Percentiles rank a stretch among this genome's conserved stretches.
Conservation (phyloP, 106 monocot genomes). For the Amphibolis antarctica region DNA sequence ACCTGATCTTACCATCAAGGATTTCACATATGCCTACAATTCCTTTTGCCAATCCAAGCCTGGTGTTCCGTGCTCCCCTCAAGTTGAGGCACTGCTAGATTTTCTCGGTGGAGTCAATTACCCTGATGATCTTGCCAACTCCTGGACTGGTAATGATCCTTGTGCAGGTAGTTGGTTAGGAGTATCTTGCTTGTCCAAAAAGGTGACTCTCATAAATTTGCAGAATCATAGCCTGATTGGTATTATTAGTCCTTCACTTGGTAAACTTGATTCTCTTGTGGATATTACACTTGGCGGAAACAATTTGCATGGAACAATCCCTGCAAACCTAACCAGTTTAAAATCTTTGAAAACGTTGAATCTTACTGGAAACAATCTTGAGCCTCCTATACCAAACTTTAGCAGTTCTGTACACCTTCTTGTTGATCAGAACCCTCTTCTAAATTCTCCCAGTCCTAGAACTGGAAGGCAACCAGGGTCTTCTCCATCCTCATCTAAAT, state of each 20-base stretch:
- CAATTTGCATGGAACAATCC: slow-evolving; percentile 50
- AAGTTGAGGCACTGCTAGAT: slow-evolving; percentile 47
- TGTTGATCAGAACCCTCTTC: slow-evolving; percentile 32
- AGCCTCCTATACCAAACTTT: slow-evolving; percentile 55
- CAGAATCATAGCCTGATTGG: slow-evolving; percentile 39
- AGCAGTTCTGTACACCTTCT: slow-evolving; percentile 26
- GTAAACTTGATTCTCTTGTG: slow-evolving; percentile 27
- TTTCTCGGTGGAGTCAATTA: slow-evolving; percentile 49
- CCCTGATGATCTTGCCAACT: slow-evolving; percentile 25
- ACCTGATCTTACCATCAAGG: not conserved
- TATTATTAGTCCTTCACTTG: slow-evolving; percentile 49
- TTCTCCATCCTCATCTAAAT: slow-evolving; percentile 7
- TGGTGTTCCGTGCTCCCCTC: slow-evolving; percentile 35
- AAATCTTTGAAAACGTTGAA: slow-evolving; percentile 36
- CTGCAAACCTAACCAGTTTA: slow-evolving; percentile 32
- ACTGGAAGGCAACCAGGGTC: not conserved
- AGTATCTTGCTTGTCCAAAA: slow-evolving; percentile 29
- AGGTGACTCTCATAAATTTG: slow-evolving; percentile 34
- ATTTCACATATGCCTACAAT: slow-evolving; percentile 7
- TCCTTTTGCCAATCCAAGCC: slow-evolving; percentile 22
- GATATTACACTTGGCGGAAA: slow-evolving; percentile 44
- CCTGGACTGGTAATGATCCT: slow-evolving; percentile 68
- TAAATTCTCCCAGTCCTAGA: slow-evolving; percentile 10
- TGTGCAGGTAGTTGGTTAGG: slow-evolving; percentile 40
- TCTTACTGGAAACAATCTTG: slow-evolving; percentile 52